phyloP scores from a whole-genome alignment of 2,329 filamentous ascomycete species.

The Lachnellula hyalina region DNA sequence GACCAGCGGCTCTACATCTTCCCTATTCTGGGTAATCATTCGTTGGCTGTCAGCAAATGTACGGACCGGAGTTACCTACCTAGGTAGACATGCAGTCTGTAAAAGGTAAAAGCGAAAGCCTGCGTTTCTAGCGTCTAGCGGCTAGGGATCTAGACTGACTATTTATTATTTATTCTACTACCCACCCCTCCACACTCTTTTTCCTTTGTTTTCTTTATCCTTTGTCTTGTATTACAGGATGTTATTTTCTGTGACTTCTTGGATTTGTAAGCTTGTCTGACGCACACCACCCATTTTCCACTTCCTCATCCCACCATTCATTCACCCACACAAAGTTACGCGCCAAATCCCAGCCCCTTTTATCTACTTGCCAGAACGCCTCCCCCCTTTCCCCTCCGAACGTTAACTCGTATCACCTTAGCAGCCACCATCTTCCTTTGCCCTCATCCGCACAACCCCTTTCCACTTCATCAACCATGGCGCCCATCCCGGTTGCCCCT shows the following conservation, averaged over 20 bases:
- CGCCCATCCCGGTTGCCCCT: neutral
- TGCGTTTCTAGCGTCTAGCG: constrained; percentile 2
- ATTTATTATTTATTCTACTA: neutral
- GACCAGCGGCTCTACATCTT: neutral
- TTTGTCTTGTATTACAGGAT: neutral
- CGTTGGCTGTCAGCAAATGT: too few relatives aligned
- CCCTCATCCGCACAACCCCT: neutral
- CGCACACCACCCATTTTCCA: constrained; percentile 1
- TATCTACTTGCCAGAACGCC: neutral
- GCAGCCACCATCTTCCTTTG: neutral
- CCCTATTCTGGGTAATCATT: too few relatives aligned
- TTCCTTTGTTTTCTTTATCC: neutral
- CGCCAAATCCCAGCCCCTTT: neutral
- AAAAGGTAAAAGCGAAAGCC: neutral
- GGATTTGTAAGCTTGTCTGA: neutral
- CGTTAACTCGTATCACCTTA: neutral
- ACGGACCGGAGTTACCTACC: too few relatives aligned
- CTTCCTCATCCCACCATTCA: neutral
- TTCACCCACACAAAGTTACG: neutral
- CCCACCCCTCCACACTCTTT: neutral
- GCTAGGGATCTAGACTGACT: neutral
- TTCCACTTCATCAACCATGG: constrained; percentile 7
- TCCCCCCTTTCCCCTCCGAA: neutral
- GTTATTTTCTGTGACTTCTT: neutral
- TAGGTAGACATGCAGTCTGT: too few relatives aligned